Percentiles rank a stretch among this genome's conserved stretches.
Conservation (phyloP, 306 rosid species). For the Phaseolus lunatus region DNA sequence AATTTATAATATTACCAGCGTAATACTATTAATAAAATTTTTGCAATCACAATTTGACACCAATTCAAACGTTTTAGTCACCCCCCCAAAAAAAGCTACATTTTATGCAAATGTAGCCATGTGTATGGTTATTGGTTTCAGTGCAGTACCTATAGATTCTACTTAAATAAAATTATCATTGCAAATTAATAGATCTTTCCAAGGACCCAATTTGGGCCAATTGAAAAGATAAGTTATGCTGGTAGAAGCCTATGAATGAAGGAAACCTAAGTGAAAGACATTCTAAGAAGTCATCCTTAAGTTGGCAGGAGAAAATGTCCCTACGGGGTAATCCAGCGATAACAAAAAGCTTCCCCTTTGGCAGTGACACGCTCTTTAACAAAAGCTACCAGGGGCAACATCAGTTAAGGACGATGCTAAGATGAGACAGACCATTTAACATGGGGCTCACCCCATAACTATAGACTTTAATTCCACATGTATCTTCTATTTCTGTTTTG, state of each 20-base stretch:
- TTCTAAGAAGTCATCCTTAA: not conserved
- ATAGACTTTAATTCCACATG: not conserved
- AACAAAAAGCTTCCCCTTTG: not conserved
- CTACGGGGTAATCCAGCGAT: not conserved
- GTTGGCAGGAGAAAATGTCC: conserved; percentile 1
- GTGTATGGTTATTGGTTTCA: not conserved
- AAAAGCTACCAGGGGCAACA: not conserved
- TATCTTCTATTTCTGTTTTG: conserved; percentile 6
- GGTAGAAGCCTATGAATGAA: conserved; percentile 14
- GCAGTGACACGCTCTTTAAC: not conserved
- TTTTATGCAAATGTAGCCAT: conserved; percentile 1
- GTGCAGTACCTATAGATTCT: not conserved
- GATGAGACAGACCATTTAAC: not conserved
- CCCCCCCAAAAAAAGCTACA: not conserved
- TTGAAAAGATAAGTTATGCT: not conserved
- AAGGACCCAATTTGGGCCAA: conserved; percentile 7
- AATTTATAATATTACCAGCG: not conserved
- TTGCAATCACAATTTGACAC: conserved; percentile 1
- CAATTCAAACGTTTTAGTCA: conserved; percentile 8
- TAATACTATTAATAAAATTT: not conserved
- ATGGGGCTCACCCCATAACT: conserved; percentile 8
- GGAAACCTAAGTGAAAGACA: not conserved
- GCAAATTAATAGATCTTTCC: not conserved
- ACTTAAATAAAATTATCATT: conserved; percentile 7
- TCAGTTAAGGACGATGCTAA: not conserved